A percentile compares a stretch with the other conserved stretches of the same genome.
Conservation (phyloP, 495 filamentous ascomycete genomes). For the Articulospora tetracladia region DNA sequence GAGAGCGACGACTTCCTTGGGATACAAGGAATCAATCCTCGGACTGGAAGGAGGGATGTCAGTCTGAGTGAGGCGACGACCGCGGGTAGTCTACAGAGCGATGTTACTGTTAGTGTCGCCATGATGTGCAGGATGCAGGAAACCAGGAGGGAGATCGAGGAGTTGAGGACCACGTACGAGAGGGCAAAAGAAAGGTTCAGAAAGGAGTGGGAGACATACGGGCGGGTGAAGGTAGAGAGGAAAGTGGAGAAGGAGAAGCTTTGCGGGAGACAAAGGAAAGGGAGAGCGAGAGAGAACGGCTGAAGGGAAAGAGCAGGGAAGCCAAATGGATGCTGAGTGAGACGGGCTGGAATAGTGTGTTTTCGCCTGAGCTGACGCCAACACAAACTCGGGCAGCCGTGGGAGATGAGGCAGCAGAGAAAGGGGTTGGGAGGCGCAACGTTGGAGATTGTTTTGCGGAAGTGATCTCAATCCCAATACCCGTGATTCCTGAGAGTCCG, state of each 20-base stretch:
- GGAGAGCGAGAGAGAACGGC: slow-evolving; percentile 22
- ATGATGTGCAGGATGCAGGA: slow-evolving; percentile 9
- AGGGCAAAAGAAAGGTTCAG: slow-evolving; percentile 31
- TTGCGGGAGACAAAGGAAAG: slow-evolving; percentile 37
- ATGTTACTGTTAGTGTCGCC: slow-evolving; percentile 25
- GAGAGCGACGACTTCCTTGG: slow-evolving; percentile 50
- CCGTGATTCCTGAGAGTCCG: not conserved
- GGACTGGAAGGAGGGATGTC: slow-evolving; percentile 42
- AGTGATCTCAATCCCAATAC: not conserved
- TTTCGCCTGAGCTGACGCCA: slow-evolving; percentile 40
- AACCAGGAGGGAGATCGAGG: slow-evolving; percentile 6
- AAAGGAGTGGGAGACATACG: slow-evolving; percentile 23
- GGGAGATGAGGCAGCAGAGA: too few relatives aligned
- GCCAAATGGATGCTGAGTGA: slow-evolving; percentile 38
- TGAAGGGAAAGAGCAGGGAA: slow-evolving; percentile 28
- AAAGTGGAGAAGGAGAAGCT: slow-evolving; percentile 25
- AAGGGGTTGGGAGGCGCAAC: not conserved
- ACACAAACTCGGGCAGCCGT: too few relatives aligned
- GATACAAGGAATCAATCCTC: slow-evolving; percentile 49
- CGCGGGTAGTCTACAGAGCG: slow-evolving; percentile 19
- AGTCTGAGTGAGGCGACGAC: slow-evolving; percentile 21
- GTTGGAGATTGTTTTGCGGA: not conserved
- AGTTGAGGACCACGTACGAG: slow-evolving; percentile 20
- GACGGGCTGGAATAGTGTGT: slow-evolving; percentile 44
- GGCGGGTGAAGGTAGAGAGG: slow-evolving; percentile 15